These are phyloP conservation scores for Verticillium alfalfae DNA, from an alignment of 2,329 filamentous ascomycete genomes.

Conservation along the genomic window DNA sequence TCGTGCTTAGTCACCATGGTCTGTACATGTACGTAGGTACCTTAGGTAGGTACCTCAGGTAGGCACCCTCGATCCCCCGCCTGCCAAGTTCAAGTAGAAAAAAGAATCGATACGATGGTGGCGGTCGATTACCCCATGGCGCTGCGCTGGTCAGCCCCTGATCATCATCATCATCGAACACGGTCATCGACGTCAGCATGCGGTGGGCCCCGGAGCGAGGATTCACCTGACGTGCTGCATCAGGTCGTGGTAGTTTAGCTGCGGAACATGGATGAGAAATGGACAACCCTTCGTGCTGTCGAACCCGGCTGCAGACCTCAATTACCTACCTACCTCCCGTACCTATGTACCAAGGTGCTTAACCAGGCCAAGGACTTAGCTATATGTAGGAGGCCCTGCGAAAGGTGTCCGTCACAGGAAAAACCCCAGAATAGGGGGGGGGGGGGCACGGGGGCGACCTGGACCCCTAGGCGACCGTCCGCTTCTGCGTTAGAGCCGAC, in stretches of 20 bases:
- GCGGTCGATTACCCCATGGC: background rate
- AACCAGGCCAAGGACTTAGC: no score
- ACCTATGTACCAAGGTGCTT: background rate
- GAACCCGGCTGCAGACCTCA: background rate
- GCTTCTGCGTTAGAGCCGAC: background rate
- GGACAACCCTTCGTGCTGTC: no score
- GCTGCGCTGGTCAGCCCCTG: no score
- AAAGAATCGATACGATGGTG: background rate
- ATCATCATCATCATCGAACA: background rate
- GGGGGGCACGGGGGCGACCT: background rate
- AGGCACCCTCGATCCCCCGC: background rate
- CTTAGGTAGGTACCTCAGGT: no score
- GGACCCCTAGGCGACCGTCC: background rate
- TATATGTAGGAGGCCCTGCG: no score
- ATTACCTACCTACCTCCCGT: background rate
- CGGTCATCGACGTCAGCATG: background rate
- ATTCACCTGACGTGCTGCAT: background rate
- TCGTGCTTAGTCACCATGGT: no score
- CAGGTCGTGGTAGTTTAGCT: background rate
- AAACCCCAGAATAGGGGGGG: background rate
- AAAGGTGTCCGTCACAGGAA: background rate
- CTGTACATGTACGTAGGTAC: no score
- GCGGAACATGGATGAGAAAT: background rate
- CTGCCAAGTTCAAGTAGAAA: background rate
- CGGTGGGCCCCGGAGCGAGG: background rate